Base-by-base conservation (phyloP, 2,329 filamentous ascomycete species). In the Colletotrichum echinochloae region DNA sequence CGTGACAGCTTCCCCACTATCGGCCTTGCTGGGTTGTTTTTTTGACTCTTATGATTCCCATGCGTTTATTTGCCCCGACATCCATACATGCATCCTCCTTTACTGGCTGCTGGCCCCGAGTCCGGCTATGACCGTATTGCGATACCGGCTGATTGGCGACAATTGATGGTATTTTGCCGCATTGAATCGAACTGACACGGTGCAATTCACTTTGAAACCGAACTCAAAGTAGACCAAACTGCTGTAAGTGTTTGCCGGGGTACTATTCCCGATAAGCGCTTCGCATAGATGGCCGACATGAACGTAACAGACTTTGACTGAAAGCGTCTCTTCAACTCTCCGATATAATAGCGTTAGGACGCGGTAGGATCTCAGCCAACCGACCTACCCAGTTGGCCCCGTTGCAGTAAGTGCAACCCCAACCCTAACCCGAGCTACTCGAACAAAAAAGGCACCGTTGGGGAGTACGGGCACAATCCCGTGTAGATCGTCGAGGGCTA, bases 401-500 rank as follows among this genome's bases (percentile, higher is more conserved):
- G 30, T 8, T 33, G n/a, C n/a, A n/a, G n/a, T n/a, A n/a, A n/a
- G n/a, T n/a, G n/a, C n/a, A n/a, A n/a, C n/a, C n/a, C n/a, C n/a
- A n/a, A n/a, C n/a, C n/a, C n/a, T n/a, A n/a, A n/a, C n/a, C n/a
- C n/a, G n/a, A n/a, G n/a, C n/a, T n/a, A 33, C 30, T 33, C 30
- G 30, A 33, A 33, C 30, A 33, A 33, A 8, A 5, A 92, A 76
- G 93, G 95, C 75, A 90, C 87, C 11, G 86, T 89, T 0, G 74
- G 84, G 86, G 0, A 90, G 88, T 94, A 92, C 74, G 86, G 90
- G 56, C 83, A 89, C 48, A 87, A 94, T 6, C 91, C 92, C 20
- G 18, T 88, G 78, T 94, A 91, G 89, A 91, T 95, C 28, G 91
- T 94, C 0, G 89, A 95, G 71, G 93, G 93, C 0, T 96, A 95